phyloP scores from a whole-genome alignment of 768 basidiomycete species.

The Termitomyces sp. region DNA sequence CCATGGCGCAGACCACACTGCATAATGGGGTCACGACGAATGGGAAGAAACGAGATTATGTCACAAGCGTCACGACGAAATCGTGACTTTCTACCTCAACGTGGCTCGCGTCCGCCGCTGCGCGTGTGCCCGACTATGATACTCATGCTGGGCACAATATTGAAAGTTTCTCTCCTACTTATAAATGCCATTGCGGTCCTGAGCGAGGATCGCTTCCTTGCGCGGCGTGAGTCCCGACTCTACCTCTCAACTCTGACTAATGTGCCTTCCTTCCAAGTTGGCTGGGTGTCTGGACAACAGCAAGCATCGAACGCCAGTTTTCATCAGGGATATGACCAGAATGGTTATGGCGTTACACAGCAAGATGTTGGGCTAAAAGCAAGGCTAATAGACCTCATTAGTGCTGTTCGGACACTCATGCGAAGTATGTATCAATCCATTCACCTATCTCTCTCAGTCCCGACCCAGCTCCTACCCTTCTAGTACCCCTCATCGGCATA shows the following conservation, averaged over 20 bases:
- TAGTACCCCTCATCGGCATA: slow-evolving; percentile 88
- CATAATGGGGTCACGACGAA: slow-evolving; percentile 10
- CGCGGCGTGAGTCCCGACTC: slow-evolving; percentile 62
- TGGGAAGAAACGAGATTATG: slow-evolving; percentile 10
- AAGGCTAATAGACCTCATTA: slow-evolving; percentile 87
- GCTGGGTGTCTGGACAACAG: slow-evolving; percentile 70
- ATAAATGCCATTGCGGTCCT: slow-evolving; percentile 95
- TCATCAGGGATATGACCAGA: slow-evolving; percentile 67
- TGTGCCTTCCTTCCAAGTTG: slow-evolving; percentile 51
- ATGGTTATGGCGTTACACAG: slow-evolving; percentile 48
- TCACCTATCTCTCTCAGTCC: slow-evolving; percentile 14
- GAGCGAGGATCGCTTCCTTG: slow-evolving; percentile 94
- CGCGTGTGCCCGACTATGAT: slow-evolving; percentile 28
- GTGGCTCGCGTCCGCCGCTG: slow-evolving; percentile 15
- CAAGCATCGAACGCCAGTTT: slow-evolving; percentile 55
- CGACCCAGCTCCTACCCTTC: slow-evolving; percentile 9
- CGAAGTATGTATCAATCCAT: slow-evolving; percentile 70
- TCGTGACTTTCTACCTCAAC: slow-evolving; percentile 12
- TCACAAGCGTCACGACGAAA: slow-evolving; percentile 14
- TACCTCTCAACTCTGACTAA: slow-evolving; percentile 16
- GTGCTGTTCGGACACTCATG: slow-evolving; percentile 95
- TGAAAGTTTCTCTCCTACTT: slow-evolving; percentile 85
- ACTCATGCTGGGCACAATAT: slow-evolving; percentile 64
- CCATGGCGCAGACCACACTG: slow-evolving; percentile 21
- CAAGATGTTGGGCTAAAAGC: slow-evolving; percentile 77